Evolutionary conservation across 257 asterid species (phyloP), one percentile per base, ranked within the genome.

Genomic region (Solanum arcanum): DNA sequence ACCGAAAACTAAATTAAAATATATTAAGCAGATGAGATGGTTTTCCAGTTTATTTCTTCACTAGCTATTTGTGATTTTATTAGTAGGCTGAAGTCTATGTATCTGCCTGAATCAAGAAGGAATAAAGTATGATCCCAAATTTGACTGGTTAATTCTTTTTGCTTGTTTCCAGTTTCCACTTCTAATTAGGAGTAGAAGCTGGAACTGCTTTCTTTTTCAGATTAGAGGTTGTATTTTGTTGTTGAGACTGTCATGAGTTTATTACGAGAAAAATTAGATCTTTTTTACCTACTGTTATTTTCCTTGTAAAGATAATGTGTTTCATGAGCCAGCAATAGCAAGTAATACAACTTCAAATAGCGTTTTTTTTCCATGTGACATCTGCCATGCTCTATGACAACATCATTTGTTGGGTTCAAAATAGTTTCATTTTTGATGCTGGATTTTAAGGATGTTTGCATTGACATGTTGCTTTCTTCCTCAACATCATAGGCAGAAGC

Each of bases 401-500:
- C 68, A 16, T 47, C 33, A 37, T 41, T 75, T 75, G 12, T 23
- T 75, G 83, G 83, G 56, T 41, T 75, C 49, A 46, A 31, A 80
- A 80, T 18, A 27, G 68, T 47, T 29, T 72, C 12, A 62, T 52
- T 86, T 83, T 74, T 35, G 33, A 42, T 83, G 81, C 37, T 21
- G 27, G 18, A 9, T 64, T 76, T 39, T 64, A 66, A 21, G 70
- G 12, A 47, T 74, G 74, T 6, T 20, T 86, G 37, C 72, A 70
- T 23, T 56, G 69, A 37, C 16, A 60, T 52, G 49, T 37, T 87
- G 44, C 46, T 60, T 76, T 80, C 87, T 64, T 69, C 12, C 74
- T 29, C 74, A 68, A 66, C 81, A n/a, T 56, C 78, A 9, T 90
- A 97, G 99, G 92, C 97, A 92, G 90, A 97, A 96, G 89, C 90